Conservation (phyloP, 352 stramenopile species). For the Pythium guiyangense region DNA sequence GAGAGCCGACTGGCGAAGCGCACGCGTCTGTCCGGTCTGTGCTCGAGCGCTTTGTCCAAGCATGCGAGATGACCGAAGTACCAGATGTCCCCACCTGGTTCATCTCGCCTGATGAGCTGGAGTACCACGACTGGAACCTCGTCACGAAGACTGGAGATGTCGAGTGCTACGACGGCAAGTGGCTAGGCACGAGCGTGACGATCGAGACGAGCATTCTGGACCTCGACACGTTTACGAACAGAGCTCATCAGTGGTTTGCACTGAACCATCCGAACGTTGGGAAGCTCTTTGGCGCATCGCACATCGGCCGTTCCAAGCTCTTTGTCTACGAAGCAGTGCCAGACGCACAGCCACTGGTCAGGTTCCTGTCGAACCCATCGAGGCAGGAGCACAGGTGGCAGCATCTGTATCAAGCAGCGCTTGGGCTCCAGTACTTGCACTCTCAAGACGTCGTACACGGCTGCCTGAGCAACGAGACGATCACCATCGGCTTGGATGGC, state of each 20-base stretch:
- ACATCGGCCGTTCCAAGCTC: neutral
- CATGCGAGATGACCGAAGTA: too few relatives aligned
- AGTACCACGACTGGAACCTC: conserved; percentile 1
- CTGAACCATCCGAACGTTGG: neutral
- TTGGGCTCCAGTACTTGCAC: conserved; percentile 25
- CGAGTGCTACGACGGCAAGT: neutral
- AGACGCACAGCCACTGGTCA: neutral
- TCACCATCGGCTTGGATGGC: conserved; percentile 5
- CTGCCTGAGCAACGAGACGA: conserved; percentile 3
- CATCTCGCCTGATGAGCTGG: conserved; percentile 1
- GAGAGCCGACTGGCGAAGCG: neutral
- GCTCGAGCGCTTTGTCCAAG: neutral
- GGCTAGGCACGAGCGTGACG: neutral
- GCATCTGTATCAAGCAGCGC: conserved; percentile 17
- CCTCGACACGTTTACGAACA: too few relatives aligned
- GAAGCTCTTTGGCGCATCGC: conserved; percentile 4
- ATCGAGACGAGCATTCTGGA: neutral
- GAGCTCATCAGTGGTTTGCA: too few relatives aligned
- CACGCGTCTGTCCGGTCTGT: neutral
- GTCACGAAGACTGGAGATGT: neutral
- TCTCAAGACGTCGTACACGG: conserved; percentile 15
- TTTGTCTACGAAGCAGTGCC: neutral
- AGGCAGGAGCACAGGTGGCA: conserved; percentile 7
- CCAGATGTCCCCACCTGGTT: neutral
- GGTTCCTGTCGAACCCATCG: too few relatives aligned